These are phyloP conservation scores for Sporobolus alterniflorus DNA, from an alignment of 202 grass and related monocot species.

Conservation along the genomic window DNA sequence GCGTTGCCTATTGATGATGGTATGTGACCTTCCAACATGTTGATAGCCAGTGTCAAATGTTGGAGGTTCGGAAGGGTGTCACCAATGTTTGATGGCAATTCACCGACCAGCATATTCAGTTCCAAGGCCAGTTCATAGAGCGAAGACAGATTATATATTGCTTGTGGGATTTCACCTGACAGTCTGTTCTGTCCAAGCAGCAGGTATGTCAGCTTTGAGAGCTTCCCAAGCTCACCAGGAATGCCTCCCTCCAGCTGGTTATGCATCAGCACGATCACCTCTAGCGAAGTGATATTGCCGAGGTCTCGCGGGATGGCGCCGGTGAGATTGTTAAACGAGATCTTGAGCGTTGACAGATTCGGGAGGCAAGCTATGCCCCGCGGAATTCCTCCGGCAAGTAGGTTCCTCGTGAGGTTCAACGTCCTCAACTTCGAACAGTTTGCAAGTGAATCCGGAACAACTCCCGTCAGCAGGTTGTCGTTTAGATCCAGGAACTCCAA, in stretches of 20 bases:
- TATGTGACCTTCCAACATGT: constrained; percentile 41
- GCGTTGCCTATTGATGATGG: constrained; percentile 42
- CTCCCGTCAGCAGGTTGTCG: neutral
- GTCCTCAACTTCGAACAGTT: constrained; percentile 23
- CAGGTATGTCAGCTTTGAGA: constrained; percentile 2
- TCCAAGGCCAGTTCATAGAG: neutral
- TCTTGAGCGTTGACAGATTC: neutral
- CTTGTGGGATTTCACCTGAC: constrained; percentile 13
- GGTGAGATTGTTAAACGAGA: constrained; percentile 4
- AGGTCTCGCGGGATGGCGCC: constrained; percentile 26
- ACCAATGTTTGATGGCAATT: constrained; percentile 24
- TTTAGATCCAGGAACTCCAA: neutral
- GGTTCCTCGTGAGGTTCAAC: constrained; percentile 6
- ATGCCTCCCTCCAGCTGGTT: constrained; percentile 43
- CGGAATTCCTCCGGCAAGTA: neutral
- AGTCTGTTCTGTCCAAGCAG: constrained; percentile 8
- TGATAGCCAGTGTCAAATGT: neutral
- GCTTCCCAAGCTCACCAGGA: constrained; percentile 32
- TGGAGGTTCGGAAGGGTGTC: constrained; percentile 37
- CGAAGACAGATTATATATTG: constrained; percentile 33
- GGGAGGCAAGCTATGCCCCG: constrained; percentile 1
- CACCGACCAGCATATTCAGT: constrained; percentile 22
- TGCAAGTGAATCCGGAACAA: constrained; percentile 1
- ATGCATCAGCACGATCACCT: neutral
- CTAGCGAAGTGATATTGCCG: constrained; percentile 20